Evolutionary conservation across 768 basidiomycete species (phyloP).

Genomic region (Lentinula guzmanii): DNA sequence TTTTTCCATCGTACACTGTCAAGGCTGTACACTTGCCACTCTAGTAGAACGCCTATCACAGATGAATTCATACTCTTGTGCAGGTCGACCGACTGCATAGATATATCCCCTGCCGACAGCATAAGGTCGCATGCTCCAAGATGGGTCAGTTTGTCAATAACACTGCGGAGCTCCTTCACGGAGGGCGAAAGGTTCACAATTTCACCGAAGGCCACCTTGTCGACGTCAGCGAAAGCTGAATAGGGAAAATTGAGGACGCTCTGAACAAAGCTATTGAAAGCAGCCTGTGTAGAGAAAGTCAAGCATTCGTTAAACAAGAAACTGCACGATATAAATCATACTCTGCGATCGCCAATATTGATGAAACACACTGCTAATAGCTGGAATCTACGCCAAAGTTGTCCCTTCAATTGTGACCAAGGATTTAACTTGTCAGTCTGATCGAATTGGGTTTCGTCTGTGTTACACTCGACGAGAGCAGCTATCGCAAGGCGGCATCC

Average conservation of each 20-base stretch:
- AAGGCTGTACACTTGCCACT: constrained; percentile 53
- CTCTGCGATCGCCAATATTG: constrained; percentile 75
- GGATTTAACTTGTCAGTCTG: constrained; percentile 28
- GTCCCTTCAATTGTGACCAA: constrained; percentile 59
- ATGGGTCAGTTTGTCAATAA: constrained; percentile 64
- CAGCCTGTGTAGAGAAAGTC: constrained; percentile 35
- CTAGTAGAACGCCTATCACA: constrained; percentile 51
- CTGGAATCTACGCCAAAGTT: constrained; percentile 73
- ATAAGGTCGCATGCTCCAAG: constrained; percentile 64
- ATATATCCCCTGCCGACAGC: constrained; percentile 41
- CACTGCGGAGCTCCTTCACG: constrained; percentile 49
- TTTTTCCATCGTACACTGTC: constrained; percentile 54
- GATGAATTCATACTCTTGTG: constrained; percentile 13
- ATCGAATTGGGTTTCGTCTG: constrained; percentile 9
- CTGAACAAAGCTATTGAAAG: constrained; percentile 50
- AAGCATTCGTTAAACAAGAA: constrained; percentile 2
- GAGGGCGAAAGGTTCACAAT: constrained; percentile 36
- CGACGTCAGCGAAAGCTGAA: constrained; percentile 27
- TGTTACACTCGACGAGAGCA: constrained; percentile 30
- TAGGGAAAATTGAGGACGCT: constrained; percentile 54
- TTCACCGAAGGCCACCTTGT: constrained; percentile 17
- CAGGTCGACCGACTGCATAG: constrained; percentile 26
- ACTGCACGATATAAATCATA: constrained; percentile 22
- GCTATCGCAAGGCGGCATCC: constrained; percentile 50
- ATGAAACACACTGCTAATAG: constrained; percentile 72